Evolutionary conservation across 257 asterid species (phyloP), one percentile per base, ranked within the genome.

Genomic region (Nicotiana noctiflora): DNA sequence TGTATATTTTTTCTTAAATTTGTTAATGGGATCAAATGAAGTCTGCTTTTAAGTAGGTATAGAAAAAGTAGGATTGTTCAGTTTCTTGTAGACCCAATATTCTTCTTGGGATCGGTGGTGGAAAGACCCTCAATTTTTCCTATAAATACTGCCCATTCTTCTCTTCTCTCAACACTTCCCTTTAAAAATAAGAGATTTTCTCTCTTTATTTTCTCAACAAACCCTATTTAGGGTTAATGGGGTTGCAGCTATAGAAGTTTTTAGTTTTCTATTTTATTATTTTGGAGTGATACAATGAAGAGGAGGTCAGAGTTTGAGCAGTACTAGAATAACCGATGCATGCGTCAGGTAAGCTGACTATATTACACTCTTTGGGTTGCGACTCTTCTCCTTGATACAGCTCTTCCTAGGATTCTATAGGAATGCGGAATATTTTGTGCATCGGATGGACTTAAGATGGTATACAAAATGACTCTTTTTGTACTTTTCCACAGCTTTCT

Each of bases 401-500:
- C 44, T 37, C 44, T 37, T 37, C 2, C 2, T 37, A 2, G 2
- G 40, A 7, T 37, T 10, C 44, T 37, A 0, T 37, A 10, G 6
- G 0, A 37, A 37, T 6, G 10, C 2, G 10, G 2, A 2, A 37
- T 37, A 37, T 37, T 37, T 37, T 2, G 44, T 37, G 44, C 8
- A 34, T 34, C 8, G 2, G 9, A 37, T 10, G 0, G 2, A 2
- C 44, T 6, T 37, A 37, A 37, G 44, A 8, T 37, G 44, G 23
- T 55, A 17, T n/a, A 67, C 53, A 67, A 80, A 25, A 83, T 91
- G 97, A 82, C 86, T 82, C 93, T 88, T 88, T 89, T 85, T 88
- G 86, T 94, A 79, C 85, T 88, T 84, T 94, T 92, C 98, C 97
- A 94, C 98, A 90, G 98, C 97, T 94, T 94, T 94, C 98, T 94